These are phyloP conservation scores for Lagerstroemia fauriei DNA, from an alignment of 441 rosid genomes.

Conservation along the genomic window DNA sequence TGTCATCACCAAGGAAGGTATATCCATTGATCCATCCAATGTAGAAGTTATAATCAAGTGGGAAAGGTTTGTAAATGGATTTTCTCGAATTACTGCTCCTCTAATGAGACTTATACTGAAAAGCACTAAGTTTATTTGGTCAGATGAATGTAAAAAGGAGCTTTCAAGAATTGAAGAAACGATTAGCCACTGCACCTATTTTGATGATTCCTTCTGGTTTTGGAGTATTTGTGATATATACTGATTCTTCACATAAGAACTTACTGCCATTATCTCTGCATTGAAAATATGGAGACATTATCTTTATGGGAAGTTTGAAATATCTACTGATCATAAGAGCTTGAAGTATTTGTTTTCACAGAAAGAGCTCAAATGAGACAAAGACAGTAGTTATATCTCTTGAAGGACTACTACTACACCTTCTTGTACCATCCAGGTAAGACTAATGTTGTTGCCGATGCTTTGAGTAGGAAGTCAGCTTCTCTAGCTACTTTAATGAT, in stretches of 20 bases:
- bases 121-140: background rate
- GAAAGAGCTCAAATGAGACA: background rate
- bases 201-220: background rate
- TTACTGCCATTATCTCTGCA: no score
- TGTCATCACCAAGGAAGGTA: background rate
- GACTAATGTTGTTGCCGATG: background rate
- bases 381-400: background rate
- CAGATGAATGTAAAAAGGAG: background rate
- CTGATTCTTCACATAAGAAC: background rate
- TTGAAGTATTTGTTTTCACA: background rate
- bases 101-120: background rate
- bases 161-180: background rate
- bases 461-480: background rate
- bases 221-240: background rate
- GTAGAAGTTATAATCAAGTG: background rate
- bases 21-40: background rate
- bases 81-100: background rate
- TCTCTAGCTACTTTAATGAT: background rate
- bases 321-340: background rate
- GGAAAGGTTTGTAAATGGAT: background rate
- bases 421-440: background rate
- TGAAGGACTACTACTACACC: background rate
- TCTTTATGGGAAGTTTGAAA: background rate
- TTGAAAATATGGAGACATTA: background rate
- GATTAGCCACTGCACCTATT: background rate